Conservation (phyloP, 2,329 filamentous ascomycete species). For the Aspergillus intermedius region DNA sequence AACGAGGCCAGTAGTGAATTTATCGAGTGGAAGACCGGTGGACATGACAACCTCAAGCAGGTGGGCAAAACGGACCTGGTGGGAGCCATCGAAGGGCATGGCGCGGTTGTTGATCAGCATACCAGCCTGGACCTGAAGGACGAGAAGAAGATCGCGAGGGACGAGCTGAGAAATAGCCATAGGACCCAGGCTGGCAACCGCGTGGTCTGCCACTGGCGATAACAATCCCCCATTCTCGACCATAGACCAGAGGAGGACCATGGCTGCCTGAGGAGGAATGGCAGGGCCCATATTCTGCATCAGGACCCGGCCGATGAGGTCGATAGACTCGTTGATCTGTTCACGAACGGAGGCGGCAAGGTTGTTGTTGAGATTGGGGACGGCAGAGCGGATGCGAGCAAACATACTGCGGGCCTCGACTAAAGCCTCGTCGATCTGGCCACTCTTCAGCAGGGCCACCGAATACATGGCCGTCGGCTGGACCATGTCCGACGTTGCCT, state of each 20-base stretch:
- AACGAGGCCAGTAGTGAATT: conserved; percentile 50
- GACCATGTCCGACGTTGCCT: conserved; percentile 61
- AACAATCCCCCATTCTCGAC: conserved; percentile 59
- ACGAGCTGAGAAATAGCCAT: conserved; percentile 53
- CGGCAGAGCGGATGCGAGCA: conserved; percentile 64
- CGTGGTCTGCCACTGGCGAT: conserved; percentile 53
- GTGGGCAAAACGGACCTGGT: conserved; percentile 55
- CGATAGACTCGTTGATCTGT: conserved; percentile 79
- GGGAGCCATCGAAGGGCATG: conserved; percentile 48
- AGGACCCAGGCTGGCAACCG: conserved; percentile 55
- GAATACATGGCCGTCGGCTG: conserved; percentile 89
- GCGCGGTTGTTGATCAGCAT: conserved; percentile 36
- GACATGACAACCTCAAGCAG: conserved; percentile 54
- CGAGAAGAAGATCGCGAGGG: conserved; percentile 47
- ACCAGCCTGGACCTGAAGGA: conserved; percentile 54
- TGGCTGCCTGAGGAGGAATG: conserved; percentile 49
- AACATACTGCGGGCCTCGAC: conserved; percentile 80
- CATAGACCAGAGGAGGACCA: conserved; percentile 59
- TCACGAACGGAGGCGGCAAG: conserved; percentile 56
- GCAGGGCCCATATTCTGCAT: conserved; percentile 44
- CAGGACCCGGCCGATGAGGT: conserved; percentile 58
- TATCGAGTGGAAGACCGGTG: conserved; percentile 48
- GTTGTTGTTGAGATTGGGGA: conserved; percentile 40
- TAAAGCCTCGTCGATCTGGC: conserved; percentile 75
- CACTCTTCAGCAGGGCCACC: conserved; percentile 77